Evolutionary conservation across 1,284 basidiomycete genomes (phyloP).

Genomic region (Malassezia vespertilionis): DNA sequence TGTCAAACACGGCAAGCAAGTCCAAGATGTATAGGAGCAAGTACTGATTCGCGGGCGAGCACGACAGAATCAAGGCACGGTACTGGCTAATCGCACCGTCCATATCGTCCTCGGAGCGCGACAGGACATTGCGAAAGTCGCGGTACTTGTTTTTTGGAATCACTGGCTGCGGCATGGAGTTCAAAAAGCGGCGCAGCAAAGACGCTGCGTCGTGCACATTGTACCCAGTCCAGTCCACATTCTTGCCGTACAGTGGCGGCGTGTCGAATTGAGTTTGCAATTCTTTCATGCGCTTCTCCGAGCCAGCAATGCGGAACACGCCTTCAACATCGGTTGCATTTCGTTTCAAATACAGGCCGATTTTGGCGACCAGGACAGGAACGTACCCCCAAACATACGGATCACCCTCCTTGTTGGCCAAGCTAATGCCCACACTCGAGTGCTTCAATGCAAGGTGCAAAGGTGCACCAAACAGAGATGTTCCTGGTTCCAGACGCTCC

Average conservation of each 20-base stretch:
- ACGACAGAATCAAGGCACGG: constrained; percentile 68
- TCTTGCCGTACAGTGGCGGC: constrained; percentile 85
- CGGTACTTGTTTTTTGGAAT: constrained; percentile 80
- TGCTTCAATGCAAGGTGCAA: constrained; percentile 71
- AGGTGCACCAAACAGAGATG: constrained; percentile 66
- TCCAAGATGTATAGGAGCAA: constrained; percentile 91
- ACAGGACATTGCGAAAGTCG: constrained; percentile 67
- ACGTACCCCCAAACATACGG: constrained; percentile 59
- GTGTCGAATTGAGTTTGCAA: constrained; percentile 80
- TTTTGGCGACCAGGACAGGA: constrained; percentile 92
- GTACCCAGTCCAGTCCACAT: constrained; percentile 79
- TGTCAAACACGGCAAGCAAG: constrained; percentile 82
- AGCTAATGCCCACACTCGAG: constrained; percentile 86
- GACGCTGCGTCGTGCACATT: constrained; percentile 93
- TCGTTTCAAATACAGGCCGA: constrained; percentile 55
- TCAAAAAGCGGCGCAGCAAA: constrained; percentile 87
- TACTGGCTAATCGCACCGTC: constrained; percentile 51
- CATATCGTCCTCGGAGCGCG: constrained; percentile 28
- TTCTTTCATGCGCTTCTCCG: constrained; percentile 86
- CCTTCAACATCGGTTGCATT: constrained; percentile 78
- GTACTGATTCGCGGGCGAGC: constrained; percentile 82
- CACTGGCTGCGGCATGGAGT: constrained; percentile 77
- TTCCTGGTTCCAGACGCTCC: not conserved
- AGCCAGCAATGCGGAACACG: constrained; percentile 67
- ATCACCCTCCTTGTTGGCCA: constrained; percentile 56